Conservation (phyloP, 2,329 filamentous ascomycete genomes). For the Alternaria infectoria region DNA sequence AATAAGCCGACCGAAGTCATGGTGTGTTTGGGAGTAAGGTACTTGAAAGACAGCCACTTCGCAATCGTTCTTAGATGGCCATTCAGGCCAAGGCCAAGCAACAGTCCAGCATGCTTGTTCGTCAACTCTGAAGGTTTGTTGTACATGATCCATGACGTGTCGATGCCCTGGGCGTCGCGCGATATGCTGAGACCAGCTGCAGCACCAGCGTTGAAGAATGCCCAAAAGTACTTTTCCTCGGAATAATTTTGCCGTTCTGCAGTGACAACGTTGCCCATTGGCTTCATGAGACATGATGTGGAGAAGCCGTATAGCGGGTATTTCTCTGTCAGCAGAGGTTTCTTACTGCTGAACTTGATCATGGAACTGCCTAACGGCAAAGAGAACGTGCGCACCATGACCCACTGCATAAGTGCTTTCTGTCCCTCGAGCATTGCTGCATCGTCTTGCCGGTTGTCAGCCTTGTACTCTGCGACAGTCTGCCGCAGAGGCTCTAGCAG, state of each 20-base stretch:
- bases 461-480: slow-evolving; percentile 77
- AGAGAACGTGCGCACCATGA: slow-evolving; percentile 86
- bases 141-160: slow-evolving; percentile 98
- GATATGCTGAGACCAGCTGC: slow-evolving; percentile 93
- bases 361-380: slow-evolving; percentile 87
- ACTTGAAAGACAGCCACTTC: slow-evolving; percentile 99
- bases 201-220: slow-evolving; percentile 96
- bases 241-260: slow-evolving; percentile 86
- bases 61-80: slow-evolving; percentile 93
- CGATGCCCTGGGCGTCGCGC: slow-evolving; percentile 86
- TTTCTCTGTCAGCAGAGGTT: slow-evolving; percentile 90
- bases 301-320: slow-evolving; percentile 91
- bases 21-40: slow-evolving; percentile 97
- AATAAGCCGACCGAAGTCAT: slow-evolving; percentile 99
- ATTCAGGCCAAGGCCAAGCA: slow-evolving; percentile 89
- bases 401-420: slow-evolving; percentile 84
- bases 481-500: slow-evolving; percentile 86
- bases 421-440: slow-evolving; percentile 89
- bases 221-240: slow-evolving; percentile 97
- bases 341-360: slow-evolving; percentile 84
- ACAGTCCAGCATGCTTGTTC: slow-evolving; percentile 93
- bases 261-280: slow-evolving; percentile 89
- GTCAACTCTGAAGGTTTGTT: slow-evolving; percentile 94
- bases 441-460: slow-evolving; percentile 80
- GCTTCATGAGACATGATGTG: slow-evolving; percentile 88